A percentile compares a stretch with the other conserved stretches of the same genome.
These are phyloP conservation scores for Fusarium acutatum DNA, from an alignment of 2,329 filamentous ascomycete genomes.

Conservation along the genomic window DNA sequence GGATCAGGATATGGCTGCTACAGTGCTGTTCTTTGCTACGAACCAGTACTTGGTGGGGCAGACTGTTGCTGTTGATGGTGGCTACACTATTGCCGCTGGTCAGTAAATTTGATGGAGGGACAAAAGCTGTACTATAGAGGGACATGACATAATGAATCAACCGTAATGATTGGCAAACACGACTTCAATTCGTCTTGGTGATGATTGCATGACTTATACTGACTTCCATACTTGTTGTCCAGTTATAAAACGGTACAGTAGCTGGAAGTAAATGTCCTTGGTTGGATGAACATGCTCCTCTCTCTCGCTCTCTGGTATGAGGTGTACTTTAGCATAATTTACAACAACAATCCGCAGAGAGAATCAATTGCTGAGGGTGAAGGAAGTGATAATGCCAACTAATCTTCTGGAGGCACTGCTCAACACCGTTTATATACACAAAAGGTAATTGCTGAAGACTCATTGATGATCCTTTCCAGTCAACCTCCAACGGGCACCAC, in stretches of 20 bases:
- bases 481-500: background rate
- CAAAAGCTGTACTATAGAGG: background rate
- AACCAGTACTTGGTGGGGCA: conserved; percentile 58
- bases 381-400: background rate
- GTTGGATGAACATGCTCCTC: background rate
- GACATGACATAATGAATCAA: background rate
- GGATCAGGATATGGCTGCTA: conserved; percentile 74
- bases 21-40: conserved; percentile 64
- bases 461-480: background rate
- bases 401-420: background rate
- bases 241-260: fast-evolving
- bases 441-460: background rate
- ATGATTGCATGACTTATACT: background rate
- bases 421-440: background rate
- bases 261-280: background rate
- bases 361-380: background rate
- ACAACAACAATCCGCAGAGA: no score
- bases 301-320: background rate
- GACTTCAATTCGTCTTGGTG: fast-evolving
- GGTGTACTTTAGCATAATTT: background rate
- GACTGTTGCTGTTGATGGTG: conserved; percentile 55
- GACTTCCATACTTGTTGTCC: no score
- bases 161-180: background rate
- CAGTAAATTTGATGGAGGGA: background rate
- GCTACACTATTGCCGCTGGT: conserved; percentile 51